Evolutionary conservation across 768 basidiomycete genomes (phyloP).

Genomic region (Rhizopogon vinicolor): DNA sequence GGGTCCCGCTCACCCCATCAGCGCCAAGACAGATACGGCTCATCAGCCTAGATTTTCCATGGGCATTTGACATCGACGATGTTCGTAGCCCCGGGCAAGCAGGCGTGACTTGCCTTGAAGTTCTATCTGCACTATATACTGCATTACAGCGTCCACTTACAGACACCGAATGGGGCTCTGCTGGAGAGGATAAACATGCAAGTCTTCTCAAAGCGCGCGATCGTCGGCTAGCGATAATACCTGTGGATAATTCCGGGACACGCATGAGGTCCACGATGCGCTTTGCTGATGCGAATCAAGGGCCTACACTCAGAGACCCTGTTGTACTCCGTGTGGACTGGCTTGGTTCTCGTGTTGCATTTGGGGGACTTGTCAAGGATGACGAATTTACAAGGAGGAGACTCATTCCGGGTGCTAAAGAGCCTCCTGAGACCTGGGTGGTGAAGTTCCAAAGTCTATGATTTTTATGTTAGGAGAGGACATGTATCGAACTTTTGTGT

Average conservation of each 20-base stretch:
- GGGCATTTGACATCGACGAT: slow-evolving; percentile 1
- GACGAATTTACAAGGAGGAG: slow-evolving; percentile 2
- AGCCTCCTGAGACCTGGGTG: slow-evolving; percentile 4
- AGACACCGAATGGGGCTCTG: slow-evolving; percentile 4
- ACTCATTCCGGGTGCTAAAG: slow-evolving; percentile 4
- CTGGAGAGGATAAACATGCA: background rate
- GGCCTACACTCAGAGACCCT: background rate
- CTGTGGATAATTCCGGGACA: background rate
- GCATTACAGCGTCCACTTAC: slow-evolving; percentile 5
- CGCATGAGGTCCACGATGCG: background rate
- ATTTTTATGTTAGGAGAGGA: background rate
- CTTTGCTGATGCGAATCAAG: background rate
- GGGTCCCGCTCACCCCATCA: background rate
- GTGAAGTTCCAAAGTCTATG: slow-evolving; percentile 1
- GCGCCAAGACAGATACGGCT: background rate
- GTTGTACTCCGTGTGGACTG: slow-evolving; percentile 6
- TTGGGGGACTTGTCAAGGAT: slow-evolving; percentile 6
- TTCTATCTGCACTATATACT: slow-evolving; percentile 1
- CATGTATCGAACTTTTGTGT: too few species aligned
- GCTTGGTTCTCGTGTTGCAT: slow-evolving; percentile 2
- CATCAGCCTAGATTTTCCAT: slow-evolving; percentile 7
- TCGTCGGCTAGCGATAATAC: background rate
- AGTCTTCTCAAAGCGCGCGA: slow-evolving; percentile 1
- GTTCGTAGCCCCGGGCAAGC: background rate
- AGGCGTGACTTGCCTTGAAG: slow-evolving; percentile 2